Base-by-base conservation (phyloP, 768 basidiomycete genomes). In the Podaxis rugospora region DNA sequence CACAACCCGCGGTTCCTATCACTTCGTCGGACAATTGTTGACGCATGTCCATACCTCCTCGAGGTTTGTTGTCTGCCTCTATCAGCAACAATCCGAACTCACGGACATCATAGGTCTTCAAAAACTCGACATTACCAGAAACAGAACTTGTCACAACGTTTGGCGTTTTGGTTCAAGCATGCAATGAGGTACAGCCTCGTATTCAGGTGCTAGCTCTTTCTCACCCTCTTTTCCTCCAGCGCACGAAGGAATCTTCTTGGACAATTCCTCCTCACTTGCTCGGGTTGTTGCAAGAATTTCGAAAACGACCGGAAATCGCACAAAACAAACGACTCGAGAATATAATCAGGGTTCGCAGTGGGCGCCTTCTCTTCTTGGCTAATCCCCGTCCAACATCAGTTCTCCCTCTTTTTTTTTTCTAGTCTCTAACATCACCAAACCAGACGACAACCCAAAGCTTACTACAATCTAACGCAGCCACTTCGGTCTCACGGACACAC, bases 311-410 rank as follows among this genome's bases (percentile, higher is more conserved):
- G 66, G 57, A 68, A 66, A 62, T 65, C 49, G 63, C 66, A 61
- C 65, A 69, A 35, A 61, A 47, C 46, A 56, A 61, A 36, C 62
- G 74, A 61, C 67, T 82, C 37, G 73, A 77, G 70, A 70, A 69
- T 59, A 75, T 82, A 63, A 78, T 82, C 60, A 83, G 78, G 83
- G 83, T 84, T 83, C 80, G 83, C 80, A 78, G 66, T 75, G 77
- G 77, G 70, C 76, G 68, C 66, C 69, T 76, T 73, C 36, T 28
- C 28, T 56, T 47, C 3, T 39, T 55, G 44, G n/a, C 35, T 61
- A 51, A n/a, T 54, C 55, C 55, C 37, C 32, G 21, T 62, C 55
- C 61, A 62, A 57, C 55, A 51, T 55, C 39, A 18, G 39, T 40
- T 36, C 36, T 44, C 18, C 61, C 52, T 21, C 32, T 39, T n/a